Conservation (phyloP, 192 early-diverging fungal genomes). For the Chytriomyces confervae region DNA sequence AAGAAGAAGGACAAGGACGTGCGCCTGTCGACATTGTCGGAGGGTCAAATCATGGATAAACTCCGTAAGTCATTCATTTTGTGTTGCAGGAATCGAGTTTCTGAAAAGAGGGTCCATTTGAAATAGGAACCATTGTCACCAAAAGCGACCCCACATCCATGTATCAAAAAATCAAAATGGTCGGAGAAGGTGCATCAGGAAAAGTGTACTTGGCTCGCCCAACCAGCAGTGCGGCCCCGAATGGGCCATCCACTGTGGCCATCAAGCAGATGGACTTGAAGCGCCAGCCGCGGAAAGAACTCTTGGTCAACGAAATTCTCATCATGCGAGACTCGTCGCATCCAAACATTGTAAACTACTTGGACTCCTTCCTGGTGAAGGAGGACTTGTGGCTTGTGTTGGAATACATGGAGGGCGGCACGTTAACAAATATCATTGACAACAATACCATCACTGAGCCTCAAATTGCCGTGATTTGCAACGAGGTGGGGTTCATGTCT, state of each 20-base stretch:
- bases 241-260: constrained; percentile 48
- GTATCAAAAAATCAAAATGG: constrained; percentile 93
- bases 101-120: too few species aligned
- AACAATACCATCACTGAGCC: constrained; percentile 87
- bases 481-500: constrained; percentile 49
- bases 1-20: constrained; percentile 64
- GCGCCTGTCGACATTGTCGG: constrained; percentile 85
- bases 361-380: constrained; percentile 89
- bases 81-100: not conserved
- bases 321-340: constrained; percentile 86
- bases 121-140: constrained; percentile 76
- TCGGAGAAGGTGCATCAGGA: constrained; percentile 98
- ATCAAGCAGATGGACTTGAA: constrained; percentile 71
- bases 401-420: constrained; percentile 99
- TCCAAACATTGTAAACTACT: constrained; percentile 97
- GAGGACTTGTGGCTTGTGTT: constrained; percentile 96
- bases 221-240: constrained; percentile 37
- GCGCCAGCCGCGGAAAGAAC: constrained; percentile 64
- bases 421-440: constrained; percentile 94
- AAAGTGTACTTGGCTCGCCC: constrained; percentile 95
- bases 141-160: constrained; percentile 86
- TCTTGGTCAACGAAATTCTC: constrained; percentile 78
- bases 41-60: constrained; percentile 94
- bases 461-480: constrained; percentile 82
- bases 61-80: constrained; percentile 59